A percentile compares a stretch with the other conserved stretches of the same genome.
Conservation (phyloP, 2,329 filamentous ascomycete genomes). For the Apiospora pterosperma region DNA sequence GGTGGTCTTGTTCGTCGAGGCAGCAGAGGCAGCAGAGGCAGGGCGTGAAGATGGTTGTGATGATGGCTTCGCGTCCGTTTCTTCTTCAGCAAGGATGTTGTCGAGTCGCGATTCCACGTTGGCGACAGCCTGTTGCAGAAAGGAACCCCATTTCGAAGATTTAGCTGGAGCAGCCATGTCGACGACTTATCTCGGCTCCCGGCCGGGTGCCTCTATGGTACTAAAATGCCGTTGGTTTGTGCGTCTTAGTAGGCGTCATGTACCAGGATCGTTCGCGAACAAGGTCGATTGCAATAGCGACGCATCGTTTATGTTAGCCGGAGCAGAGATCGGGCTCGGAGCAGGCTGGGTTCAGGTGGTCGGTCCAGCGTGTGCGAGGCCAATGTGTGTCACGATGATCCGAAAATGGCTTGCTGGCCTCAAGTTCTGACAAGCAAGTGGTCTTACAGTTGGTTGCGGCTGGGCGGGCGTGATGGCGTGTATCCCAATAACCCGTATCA, state of each 20-base stretch:
- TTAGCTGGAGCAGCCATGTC: constrained; percentile 49
- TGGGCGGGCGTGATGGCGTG: not conserved
- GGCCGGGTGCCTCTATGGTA: not conserved
- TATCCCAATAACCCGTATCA: not conserved
- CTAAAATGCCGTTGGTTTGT: not conserved
- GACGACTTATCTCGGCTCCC: constrained; percentile 6
- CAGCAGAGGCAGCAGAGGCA: constrained; percentile 22
- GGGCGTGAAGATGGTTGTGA: constrained; percentile 23
- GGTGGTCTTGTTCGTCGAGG: constrained; percentile 10
- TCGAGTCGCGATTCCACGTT: constrained; percentile 92
- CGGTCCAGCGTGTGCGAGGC: not conserved
- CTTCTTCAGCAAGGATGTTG: constrained; percentile 81
- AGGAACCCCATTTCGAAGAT: constrained; percentile 69
- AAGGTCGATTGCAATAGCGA: not conserved
- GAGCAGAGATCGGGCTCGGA: not conserved
- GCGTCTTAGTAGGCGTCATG: constrained; percentile 2
- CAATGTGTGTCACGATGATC: constrained; percentile 2
- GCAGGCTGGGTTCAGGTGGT: not conserved
- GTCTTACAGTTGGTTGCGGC: constrained; percentile 1
- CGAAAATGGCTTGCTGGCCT: constrained; percentile 3
- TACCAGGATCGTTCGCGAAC: not conserved
- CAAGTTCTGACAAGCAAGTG: not conserved
- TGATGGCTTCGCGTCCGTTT: constrained; percentile 46
- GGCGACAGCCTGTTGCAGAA: constrained; percentile 86
- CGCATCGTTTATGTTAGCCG: not conserved